Percentiles rank a stretch among this genome's conserved stretches.
These are phyloP conservation scores for Byssoonygena ceratinophila DNA, from an alignment of 2,329 filamentous ascomycete species.

Conservation along the genomic window DNA sequence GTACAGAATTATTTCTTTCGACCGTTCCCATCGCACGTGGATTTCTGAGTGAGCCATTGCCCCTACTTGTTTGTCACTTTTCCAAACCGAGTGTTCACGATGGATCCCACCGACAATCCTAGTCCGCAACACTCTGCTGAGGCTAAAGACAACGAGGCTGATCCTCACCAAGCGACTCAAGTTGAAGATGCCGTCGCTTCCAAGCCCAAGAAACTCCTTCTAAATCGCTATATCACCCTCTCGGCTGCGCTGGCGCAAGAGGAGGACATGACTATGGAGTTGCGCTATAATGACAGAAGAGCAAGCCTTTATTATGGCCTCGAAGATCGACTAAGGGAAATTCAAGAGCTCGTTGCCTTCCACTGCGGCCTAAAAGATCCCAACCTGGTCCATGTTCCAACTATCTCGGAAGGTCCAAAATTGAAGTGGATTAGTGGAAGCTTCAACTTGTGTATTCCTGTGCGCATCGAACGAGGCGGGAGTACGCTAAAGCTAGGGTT, in stretches of 20 bases:
- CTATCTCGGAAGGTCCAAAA: neutral
- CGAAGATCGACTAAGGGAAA: conserved; percentile 7
- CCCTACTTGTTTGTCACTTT: no score
- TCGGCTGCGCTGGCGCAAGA: conserved; percentile 7
- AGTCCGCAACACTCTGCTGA: neutral
- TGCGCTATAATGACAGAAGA: conserved; percentile 8
- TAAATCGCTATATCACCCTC: conserved; percentile 10
- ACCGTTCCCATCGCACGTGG: no score
- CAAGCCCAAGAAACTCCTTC: neutral
- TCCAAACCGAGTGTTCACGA: no score
- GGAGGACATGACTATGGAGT: conserved; percentile 13
- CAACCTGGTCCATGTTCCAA: neutral
- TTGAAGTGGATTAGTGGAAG: no score
- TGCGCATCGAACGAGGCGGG: conserved; percentile 3
- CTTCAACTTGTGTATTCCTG: conserved; percentile 15
- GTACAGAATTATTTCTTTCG: no score
- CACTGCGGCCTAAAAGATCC: conserved; percentile 11
- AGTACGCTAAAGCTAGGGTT: conserved; percentile 8
- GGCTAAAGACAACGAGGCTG: neutral
- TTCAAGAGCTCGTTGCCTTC: conserved; percentile 13
- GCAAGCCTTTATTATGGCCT: conserved; percentile 10
- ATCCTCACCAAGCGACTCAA: no score
- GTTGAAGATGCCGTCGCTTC: no score
- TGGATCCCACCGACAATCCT: neutral
- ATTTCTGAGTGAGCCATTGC: no score